These are phyloP conservation scores for Hypoxylon perforatum DNA, from an alignment of 495 filamentous ascomycete genomes.

Conservation along the genomic window DNA sequence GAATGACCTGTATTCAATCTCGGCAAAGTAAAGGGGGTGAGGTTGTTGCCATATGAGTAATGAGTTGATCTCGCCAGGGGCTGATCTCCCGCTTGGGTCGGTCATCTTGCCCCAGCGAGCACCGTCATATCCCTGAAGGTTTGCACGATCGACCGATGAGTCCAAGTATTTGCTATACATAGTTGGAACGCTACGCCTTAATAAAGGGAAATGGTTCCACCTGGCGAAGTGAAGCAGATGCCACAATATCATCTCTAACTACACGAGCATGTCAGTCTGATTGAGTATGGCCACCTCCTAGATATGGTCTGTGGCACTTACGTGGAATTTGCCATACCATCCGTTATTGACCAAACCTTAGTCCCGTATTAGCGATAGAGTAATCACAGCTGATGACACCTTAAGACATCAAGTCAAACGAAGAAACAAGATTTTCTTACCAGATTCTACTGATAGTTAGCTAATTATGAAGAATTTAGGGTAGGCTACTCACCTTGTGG, in stretches of 20 bases:
- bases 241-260: constrained; percentile 67
- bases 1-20: constrained; percentile 59
- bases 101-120: constrained; percentile 70
- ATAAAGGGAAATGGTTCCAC: constrained; percentile 61
- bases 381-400: constrained; percentile 36
- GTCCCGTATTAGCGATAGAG: constrained; percentile 19
- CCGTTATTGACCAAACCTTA: constrained; percentile 65
- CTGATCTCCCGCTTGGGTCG: constrained; percentile 64
- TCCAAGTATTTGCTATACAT: constrained; percentile 61
- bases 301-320: constrained; percentile 19
- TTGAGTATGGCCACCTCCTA: background rate
- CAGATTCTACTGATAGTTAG: constrained; percentile 41
- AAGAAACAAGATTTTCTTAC: constrained; percentile 41
- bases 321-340: constrained; percentile 65
- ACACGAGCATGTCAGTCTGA: background rate
- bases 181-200: constrained; percentile 57
- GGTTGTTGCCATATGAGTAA: constrained; percentile 68
- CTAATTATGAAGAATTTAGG: background rate
- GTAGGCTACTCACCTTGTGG: constrained; percentile 44
- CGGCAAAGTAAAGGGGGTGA: constrained; percentile 65
- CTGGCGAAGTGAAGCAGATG: constrained; percentile 63
- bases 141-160: constrained; percentile 58
- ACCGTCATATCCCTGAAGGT: constrained; percentile 61
- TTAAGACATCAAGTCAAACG: constrained; percentile 38
- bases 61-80: constrained; percentile 67